These are phyloP conservation scores for Tulasnella calospora DNA, from an alignment of 768 basidiomycete species.

Conservation along the genomic window DNA sequence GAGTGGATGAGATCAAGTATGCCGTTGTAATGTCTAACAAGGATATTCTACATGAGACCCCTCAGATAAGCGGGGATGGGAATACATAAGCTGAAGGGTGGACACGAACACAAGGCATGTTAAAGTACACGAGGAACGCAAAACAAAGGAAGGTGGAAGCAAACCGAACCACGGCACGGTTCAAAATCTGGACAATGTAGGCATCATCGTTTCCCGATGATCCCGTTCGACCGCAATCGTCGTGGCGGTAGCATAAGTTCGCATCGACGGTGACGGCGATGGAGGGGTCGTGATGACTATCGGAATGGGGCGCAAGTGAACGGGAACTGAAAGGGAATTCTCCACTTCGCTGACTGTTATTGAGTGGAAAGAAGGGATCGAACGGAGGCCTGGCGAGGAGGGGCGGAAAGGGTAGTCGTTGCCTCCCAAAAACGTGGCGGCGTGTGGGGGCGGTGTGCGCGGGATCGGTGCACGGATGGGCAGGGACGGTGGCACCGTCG, in stretches of 20 bases:
- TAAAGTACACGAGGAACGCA: neutral
- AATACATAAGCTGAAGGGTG: neutral
- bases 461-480: neutral
- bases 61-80: neutral
- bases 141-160: neutral
- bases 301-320: slow-evolving; percentile 17
- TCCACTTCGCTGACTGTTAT: neutral
- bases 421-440: neutral
- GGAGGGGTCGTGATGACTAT: slow-evolving; percentile 22
- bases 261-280: slow-evolving; percentile 17
- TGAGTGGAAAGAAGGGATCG: neutral
- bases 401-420: neutral
- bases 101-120: neutral
- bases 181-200: neutral
- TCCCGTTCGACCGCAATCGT: neutral
- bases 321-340: neutral
- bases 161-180: neutral
- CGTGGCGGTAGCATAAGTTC: slow-evolving; percentile 3
- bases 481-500: neutral
- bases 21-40: neutral
- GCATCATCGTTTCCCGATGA: slow-evolving; percentile 4
- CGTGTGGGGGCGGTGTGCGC: neutral
- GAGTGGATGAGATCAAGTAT: neutral
- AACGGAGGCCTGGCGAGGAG: neutral
- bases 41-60: neutral